Base-by-base conservation (phyloP, 2,329 filamentous ascomycete genomes). In the Hansfordia pulvinata region DNA sequence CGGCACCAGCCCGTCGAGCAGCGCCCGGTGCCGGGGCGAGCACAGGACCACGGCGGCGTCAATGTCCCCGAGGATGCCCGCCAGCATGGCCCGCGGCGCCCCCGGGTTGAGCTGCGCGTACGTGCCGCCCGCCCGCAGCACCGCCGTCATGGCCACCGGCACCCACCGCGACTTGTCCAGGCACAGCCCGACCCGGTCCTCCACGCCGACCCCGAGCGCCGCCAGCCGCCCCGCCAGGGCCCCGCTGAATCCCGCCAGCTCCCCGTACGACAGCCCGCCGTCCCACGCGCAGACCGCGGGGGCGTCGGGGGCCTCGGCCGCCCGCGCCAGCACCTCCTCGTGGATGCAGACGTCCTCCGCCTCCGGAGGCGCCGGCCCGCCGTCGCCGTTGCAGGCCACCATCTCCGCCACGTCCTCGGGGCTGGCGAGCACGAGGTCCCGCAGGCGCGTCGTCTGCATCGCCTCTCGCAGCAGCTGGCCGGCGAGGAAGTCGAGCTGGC, bases 121-220 rank as follows among this genome's bases (percentile, higher is more conserved):
- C 8, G 32, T 30, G 5, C 29, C 29, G 12, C 32, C 32, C 4
- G 32, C 30, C 10, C 24, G 19, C 13, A 32, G 14, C 41, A 44
- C 22, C 45, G 37, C 8, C 28, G 19, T 28, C 32, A 25, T 35
- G 27, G 17, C 36, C 23, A 31, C 31, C 18, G 28, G 22, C 8
- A 22, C 22, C 28, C 29, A 38, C 7, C 18, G 22, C 10, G 26
- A 36, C 17, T 32, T 38, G 2, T 39, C 40, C 10, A 41, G 42
- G 10, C 40, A 45, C 24, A 42, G 42, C 17, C 41, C 30, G 8
- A 41, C 29, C 15, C 40, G 37, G 2, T 32, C 29, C 10, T 33
- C 32, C 10, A 15, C 12, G 23, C 15, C 10, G 23, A 11, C 9
- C 5, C 23, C 23, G 11, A 23, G 11, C 8, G 8, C 21, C 5